A percentile compares a stretch with the other conserved stretches of the same genome.
phyloP scores from a whole-genome alignment of 805 yeast species.

The Sugiyamaella floridensis region DNA sequence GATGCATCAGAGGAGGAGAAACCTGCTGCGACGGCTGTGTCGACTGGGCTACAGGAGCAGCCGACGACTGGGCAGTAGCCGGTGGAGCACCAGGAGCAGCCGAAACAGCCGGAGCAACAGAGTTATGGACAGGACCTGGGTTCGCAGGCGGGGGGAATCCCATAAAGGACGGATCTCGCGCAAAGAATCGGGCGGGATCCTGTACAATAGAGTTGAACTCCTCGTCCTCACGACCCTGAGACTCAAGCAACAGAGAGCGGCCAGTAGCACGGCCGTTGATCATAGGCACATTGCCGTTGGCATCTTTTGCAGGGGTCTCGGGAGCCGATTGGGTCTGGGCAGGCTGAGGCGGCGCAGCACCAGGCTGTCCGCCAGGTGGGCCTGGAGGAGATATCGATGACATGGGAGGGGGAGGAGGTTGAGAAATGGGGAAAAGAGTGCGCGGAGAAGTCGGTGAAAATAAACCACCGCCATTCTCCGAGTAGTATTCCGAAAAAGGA shows the following conservation, averaged over 20 bases:
- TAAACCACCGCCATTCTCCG: conserved; percentile 9
- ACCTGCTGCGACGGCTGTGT: conserved; percentile 3
- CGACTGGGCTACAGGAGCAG: not conserved
- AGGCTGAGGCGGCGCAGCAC: conserved; percentile 4
- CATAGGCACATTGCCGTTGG: not conserved
- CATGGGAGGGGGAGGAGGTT: conserved; percentile 5
- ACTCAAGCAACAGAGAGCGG: conserved; percentile 26
- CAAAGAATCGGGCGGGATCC: conserved; percentile 26
- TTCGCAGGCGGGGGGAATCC: conserved; percentile 3
- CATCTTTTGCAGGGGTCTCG: not conserved
- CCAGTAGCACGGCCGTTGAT: conserved; percentile 19
- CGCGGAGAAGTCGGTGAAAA: conserved; percentile 25
- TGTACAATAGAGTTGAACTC: conserved; percentile 27
- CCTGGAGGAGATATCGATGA: not conserved
- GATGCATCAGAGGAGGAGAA: not conserved
- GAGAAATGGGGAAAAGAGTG: conserved; percentile 16
- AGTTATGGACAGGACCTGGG: not conserved
- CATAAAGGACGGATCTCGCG: conserved; percentile 7
- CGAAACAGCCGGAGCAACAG: conserved; percentile 1
- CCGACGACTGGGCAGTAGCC: not conserved
- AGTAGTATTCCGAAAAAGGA: conserved; percentile 9
- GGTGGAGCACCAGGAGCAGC: not conserved
- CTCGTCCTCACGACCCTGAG: conserved; percentile 27
- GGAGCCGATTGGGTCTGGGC: conserved; percentile 6
- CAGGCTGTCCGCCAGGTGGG: conserved; percentile 2